Base-by-base conservation (phyloP, 139 green algal species). In the Coccomyxa sp. region DNA sequence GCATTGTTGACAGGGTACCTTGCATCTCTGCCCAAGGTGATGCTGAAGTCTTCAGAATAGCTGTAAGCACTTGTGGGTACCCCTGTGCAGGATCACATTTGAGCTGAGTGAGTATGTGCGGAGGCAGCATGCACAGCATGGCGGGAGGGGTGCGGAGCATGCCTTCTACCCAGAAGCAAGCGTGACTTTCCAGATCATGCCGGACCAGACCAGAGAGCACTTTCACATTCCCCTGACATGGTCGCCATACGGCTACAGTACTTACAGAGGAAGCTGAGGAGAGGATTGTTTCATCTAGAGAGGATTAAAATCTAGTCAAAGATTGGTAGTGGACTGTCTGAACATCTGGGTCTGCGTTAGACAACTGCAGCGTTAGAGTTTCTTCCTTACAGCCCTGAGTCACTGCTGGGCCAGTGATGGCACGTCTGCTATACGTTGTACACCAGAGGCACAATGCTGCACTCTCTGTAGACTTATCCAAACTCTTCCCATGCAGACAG, bases 141-240 rank as follows among this genome's bases (percentile, higher is more conserved):
- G 24, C n/a, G 29, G 29, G 24, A 37, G 31, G 24, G 31, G 22
- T 27, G 10, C 68, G 22, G 68, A 72, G 6, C 10, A 22, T 22
- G 24, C 68, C n/a, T 72, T 72, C 7, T 72, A 72, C 7, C 68
- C 68, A 16, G 24, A 35, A 12, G 68, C 68, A 12, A 36, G n/a
- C 29, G 68, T 72, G 68, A 35, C 29, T 6, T 72, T 72, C 5
- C 24, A 72, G 68, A 72, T 72, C 29, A 35, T 2, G 24, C 68
- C 68, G n/a, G 31, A 22, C 2, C 68, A 72, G 68, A 33, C 68
- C 1, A 22, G 68, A 7, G 79, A 97, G 82, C 95, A 98, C 84
- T 98, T 97, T 79, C 95, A 98, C 82, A 91, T 98, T n/a, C 95
- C 95, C 34, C 80, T 98, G 72, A 94, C 97, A 41, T 93, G 97